Base-by-base conservation (phyloP, 441 rosid species). In the Populus trichocarpa region DNA sequence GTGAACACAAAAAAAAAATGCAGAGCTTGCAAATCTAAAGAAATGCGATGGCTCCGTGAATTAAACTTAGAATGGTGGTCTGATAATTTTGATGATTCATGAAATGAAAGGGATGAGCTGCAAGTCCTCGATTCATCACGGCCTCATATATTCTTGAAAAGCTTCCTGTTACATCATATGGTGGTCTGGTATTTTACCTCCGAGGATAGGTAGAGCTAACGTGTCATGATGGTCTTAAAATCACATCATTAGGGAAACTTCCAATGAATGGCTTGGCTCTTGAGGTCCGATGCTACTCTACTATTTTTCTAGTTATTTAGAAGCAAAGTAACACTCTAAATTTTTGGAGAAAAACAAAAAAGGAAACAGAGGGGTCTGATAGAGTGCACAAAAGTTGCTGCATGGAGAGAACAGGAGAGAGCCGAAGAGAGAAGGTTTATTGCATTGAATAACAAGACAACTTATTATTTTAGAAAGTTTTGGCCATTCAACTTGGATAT, bases 91-190 rank as follows among this genome's bases (percentile, higher is more conserved):
- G 10, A n/a, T 23, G 4, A 13, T 68, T 30, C 22, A 4, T 3
- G 13, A 73, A 26, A 67, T 30, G 25, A 3, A 26, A 2, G 16
- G 7, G 50, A 50, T 28, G 74, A 69, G 30, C 22, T 28, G 70
- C 65, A 69, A 20, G 70, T 69, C 3, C 65, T 77, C 26, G 25
- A 81, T n/a, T 67, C 74, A 22, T 28, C 63, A 7, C 20, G 9
- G 32, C 74, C 81, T 20, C 77, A 11, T 57, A 71, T 8, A 76
- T 40, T 38, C 40, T 75, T 36, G 36, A 72, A 57, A 68, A 68
- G 6, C 77, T 81, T 40, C 30, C 50, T 33, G 65, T 46, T 25
- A 26, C 14, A 9, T 22, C 12, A 32, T 69, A 63, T 20, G 68
- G 11, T 16, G 83, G 81, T 3, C 57, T 2, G 38, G 18, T 14